Conservation (phyloP, 306 rosid species). For the Cucumis melo region DNA sequence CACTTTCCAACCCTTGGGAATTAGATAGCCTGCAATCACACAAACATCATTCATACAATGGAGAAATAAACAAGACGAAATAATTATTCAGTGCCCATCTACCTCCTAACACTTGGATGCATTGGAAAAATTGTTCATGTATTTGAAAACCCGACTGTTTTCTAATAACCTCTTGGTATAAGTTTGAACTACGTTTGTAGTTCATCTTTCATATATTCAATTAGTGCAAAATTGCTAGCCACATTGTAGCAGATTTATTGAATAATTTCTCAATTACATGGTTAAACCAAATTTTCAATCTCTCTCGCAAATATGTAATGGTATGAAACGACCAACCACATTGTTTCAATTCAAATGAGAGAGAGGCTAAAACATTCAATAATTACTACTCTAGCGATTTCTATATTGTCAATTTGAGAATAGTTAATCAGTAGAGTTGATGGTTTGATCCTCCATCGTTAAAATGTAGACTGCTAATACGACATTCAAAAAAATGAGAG, state of each 20-base stretch:
- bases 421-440: too few relatives aligned
- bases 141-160: too few relatives aligned
- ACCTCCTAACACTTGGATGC: neutral
- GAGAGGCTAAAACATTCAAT: neutral
- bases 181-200: neutral
- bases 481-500: neutral
- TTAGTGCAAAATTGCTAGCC: neutral
- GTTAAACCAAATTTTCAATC: neutral
- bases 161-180: neutral
- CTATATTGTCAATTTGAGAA: too few relatives aligned
- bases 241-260: too few relatives aligned
- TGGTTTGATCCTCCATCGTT: too few relatives aligned
- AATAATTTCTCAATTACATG: neutral
- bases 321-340: neutral
- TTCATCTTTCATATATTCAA: neutral
- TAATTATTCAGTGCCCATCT: neutral
- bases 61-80: neutral
- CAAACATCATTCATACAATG: neutral
- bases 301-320: neutral
- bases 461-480: too few relatives aligned
- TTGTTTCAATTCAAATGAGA: neutral
- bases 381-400: too few relatives aligned
- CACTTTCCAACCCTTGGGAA: conserved; percentile 41
- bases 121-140: too few relatives aligned
- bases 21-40: conserved; percentile 22